These are phyloP conservation scores for Albugo candida DNA, from an alignment of 352 stramenopile species.

Conservation along the genomic window DNA sequence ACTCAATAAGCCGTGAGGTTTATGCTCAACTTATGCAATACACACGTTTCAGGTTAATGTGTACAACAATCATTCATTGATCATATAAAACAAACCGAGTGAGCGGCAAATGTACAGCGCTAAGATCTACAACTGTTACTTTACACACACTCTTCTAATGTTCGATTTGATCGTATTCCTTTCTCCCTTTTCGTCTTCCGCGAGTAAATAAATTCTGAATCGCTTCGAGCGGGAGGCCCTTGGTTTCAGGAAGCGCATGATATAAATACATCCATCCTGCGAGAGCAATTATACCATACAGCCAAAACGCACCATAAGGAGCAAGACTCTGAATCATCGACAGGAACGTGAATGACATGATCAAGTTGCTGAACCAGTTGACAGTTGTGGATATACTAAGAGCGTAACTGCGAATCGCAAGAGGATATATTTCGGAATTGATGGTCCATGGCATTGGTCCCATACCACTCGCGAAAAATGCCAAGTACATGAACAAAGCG, in stretches of 20 bases:
- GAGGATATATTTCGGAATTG: slow-evolving; percentile 88
- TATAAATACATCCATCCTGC: slow-evolving; percentile 64
- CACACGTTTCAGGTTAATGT: too few species aligned
- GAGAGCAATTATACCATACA: slow-evolving; percentile 70
- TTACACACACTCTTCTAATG: slow-evolving; percentile 1
- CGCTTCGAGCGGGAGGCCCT: slow-evolving; percentile 82
- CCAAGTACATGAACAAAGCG: slow-evolving; percentile 49
- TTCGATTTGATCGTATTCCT: slow-evolving; percentile 22
- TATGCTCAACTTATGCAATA: too few species aligned
- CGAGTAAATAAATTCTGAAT: slow-evolving; percentile 78
- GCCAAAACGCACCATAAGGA: slow-evolving; percentile 73
- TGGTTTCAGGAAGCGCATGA: slow-evolving; percentile 80
- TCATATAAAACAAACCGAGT: too few species aligned
- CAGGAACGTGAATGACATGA: slow-evolving; percentile 90
- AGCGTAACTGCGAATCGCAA: slow-evolving; percentile 68
- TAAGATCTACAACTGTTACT: too few species aligned
- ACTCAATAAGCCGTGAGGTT: slow-evolving; percentile 26
- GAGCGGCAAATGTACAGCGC: too few species aligned
- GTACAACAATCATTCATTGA: too few species aligned
- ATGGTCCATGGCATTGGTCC: slow-evolving; percentile 87
- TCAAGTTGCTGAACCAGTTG: slow-evolving; percentile 85
- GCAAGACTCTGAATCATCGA: slow-evolving; percentile 47
- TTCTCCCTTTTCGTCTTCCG: not conserved
- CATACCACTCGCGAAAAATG: slow-evolving; percentile 63
- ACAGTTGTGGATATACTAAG: slow-evolving; percentile 77